Conservation (phyloP, 495 filamentous ascomycete genomes). For the Lichina pygmaea region DNA sequence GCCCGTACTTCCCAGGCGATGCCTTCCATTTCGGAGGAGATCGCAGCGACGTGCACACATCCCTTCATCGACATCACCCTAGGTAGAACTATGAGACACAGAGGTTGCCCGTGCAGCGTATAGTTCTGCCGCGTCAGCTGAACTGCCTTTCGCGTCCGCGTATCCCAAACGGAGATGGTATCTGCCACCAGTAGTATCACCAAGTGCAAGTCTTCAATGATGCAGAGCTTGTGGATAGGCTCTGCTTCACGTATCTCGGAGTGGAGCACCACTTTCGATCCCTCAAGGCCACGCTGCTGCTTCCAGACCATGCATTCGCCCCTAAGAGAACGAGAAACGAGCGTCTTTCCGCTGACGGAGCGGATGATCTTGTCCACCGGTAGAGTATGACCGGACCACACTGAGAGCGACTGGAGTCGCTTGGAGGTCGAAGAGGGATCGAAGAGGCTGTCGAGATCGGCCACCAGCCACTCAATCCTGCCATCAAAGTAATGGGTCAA, state of each 20-base stretch:
- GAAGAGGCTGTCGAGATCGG: constrained; percentile 52
- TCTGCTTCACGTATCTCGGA: constrained; percentile 41
- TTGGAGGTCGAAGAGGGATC: constrained; percentile 44
- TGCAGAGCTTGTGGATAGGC: constrained; percentile 60
- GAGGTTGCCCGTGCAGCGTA: constrained; percentile 36
- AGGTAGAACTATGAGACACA: constrained; percentile 61
- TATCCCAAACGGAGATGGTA: constrained; percentile 63
- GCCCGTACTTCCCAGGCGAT: constrained; percentile 62
- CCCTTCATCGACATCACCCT: constrained; percentile 23
- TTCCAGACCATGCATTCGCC: constrained; percentile 69
- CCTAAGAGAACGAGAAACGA: constrained; percentile 55
- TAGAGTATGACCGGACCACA: constrained; percentile 67
- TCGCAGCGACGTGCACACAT: constrained; percentile 43
- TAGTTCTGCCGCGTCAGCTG: constrained; percentile 32
- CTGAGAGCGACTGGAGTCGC: constrained; percentile 27
- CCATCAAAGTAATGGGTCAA: constrained; percentile 75
- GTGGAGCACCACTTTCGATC: constrained; percentile 32
- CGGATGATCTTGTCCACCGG: constrained; percentile 64
- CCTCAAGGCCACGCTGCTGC: constrained; percentile 22
- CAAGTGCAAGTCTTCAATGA: constrained; percentile 48
- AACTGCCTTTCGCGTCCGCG: constrained; percentile 24
- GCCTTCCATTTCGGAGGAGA: constrained; percentile 59
- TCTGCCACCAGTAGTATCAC: constrained; percentile 57
- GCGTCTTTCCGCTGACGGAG: constrained; percentile 49
- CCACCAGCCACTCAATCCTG: constrained; percentile 53